Conservation (phyloP, 2,329 filamentous ascomycete genomes). For the Aspergillus brunneoviolaceus region DNA sequence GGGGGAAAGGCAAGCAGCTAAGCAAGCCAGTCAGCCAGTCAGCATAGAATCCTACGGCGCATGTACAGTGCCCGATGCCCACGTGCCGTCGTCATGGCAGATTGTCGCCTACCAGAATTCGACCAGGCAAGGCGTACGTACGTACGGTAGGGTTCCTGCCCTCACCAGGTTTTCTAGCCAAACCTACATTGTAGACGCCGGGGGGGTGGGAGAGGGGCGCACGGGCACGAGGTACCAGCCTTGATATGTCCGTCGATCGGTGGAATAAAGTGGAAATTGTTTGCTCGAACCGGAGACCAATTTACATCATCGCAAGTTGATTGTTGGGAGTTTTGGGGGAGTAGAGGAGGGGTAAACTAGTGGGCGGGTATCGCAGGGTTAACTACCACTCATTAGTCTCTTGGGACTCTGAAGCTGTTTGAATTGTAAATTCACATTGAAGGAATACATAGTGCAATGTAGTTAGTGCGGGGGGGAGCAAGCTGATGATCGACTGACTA, state of each 20-base stretch:
- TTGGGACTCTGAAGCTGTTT: background rate
- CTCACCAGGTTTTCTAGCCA: slow-evolving; percentile 4
- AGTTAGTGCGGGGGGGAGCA: background rate
- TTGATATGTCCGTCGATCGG: slow-evolving; percentile 16
- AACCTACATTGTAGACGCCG: background rate
- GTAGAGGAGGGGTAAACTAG: background rate
- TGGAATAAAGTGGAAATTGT: slow-evolving; percentile 11
- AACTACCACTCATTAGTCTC: background rate
- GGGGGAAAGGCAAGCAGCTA: background rate
- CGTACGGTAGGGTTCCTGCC: slow-evolving; percentile 6
- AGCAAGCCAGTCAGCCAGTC: slow-evolving; percentile 1
- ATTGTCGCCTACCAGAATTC: slow-evolving; percentile 18
- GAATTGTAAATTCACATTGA: no score
- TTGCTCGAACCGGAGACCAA: background rate
- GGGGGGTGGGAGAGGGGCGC: slow-evolving; percentile 9
- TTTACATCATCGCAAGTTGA: background rate
- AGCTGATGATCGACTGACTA: background rate
- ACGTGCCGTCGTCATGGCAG: slow-evolving; percentile 17
- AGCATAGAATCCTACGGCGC: background rate
- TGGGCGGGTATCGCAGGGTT: slow-evolving; percentile 4
- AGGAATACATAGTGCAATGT: no score
- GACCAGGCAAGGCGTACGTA: background rate
- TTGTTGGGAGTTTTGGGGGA: background rate
- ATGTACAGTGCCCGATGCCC: slow-evolving; percentile 11
- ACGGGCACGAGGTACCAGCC: slow-evolving; percentile 15